Base-by-base conservation (phyloP, 2,329 filamentous ascomycete genomes). In the Sclerotinia spermophila region DNA sequence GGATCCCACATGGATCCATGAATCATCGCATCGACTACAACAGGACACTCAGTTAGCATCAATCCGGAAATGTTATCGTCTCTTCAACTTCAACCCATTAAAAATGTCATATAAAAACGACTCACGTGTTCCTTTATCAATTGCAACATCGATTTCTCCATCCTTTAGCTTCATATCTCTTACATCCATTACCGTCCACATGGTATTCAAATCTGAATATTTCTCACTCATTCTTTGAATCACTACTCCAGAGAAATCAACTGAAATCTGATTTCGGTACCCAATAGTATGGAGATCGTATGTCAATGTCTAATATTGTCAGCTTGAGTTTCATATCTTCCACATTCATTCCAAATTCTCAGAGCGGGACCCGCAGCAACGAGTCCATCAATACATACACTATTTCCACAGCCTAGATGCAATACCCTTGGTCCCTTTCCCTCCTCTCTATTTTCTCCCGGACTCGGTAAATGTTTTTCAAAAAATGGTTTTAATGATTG, bases 331-430 rank as follows among this genome's bases (percentile, higher is more conserved):
- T 48, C 44, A 71, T 35, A 61, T 66, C 8, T 71, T 55, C 21
- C 44, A 33, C 6, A 40, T 60, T 19, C 27, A 15, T 42, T 21
- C 15, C 21, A 15, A n/a, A 42, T 21, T 60, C 35, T 59, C 56
- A 42, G 7, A 56, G n/a, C 35, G 17, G 17, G 38, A 42, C 13
- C 30, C 35, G 58, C 24, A 56, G 10, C 48, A 65, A 53, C 53
- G 51, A 27, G 30, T 27, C 27, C 6, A 69, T 62, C 42, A 58
- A 35, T 55, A 80, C 81, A 30, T 76, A 87, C 86, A 77, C 86
- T 88, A 74, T 88, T 85, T 11, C 86, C 86, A 13, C 83, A 87
- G 0, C 86, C 86, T 6, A 89, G 79, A 77, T 89, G 86, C 21
- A 89, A 75, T n/a, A 89, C 83, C 17, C 77, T 83, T 24, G 79